Conservation (phyloP, 768 basidiomycete genomes). For the Agrocybe chaxingu region DNA sequence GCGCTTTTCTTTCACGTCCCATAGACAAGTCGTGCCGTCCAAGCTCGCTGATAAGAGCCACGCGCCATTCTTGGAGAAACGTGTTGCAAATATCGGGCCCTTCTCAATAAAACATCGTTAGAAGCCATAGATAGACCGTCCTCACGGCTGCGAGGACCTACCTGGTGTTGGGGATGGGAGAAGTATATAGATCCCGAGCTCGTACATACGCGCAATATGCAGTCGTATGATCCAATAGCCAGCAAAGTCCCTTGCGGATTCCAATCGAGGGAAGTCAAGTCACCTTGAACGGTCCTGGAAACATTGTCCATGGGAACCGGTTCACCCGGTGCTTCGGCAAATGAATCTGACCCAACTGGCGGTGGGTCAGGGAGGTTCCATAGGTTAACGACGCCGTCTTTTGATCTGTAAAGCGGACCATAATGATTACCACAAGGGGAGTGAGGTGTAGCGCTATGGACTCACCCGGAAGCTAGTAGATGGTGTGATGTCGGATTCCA, state of each 20-base stretch:
- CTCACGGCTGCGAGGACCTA: constrained; percentile 26
- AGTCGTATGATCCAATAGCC: constrained; percentile 78
- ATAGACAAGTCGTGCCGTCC: constrained; percentile 75
- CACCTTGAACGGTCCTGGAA: constrained; percentile 44
- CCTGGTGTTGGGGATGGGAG: constrained; percentile 61
- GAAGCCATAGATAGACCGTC: constrained; percentile 5
- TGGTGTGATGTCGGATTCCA: constrained; percentile 67
- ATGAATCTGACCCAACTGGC: constrained; percentile 22
- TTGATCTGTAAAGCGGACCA: constrained; percentile 48
- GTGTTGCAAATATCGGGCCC: constrained; percentile 79
- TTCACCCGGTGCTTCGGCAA: constrained; percentile 27
- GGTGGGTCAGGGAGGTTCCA: constrained; percentile 61
- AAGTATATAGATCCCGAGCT: constrained; percentile 60
- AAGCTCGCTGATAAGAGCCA: constrained; percentile 77
- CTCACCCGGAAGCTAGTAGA: constrained; percentile 74
- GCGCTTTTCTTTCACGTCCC: constrained; percentile 65
- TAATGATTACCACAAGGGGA: constrained; percentile 5
- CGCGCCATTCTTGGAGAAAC: constrained; percentile 70
- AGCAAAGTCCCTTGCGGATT: constrained; percentile 68
- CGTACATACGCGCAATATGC: constrained; percentile 66
- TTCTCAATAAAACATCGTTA: constrained; percentile 38
- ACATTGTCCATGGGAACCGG: constrained; percentile 50
- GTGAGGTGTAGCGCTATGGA: background rate
- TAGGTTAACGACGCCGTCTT: constrained; percentile 70
- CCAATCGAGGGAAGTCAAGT: constrained; percentile 80